Evolutionary conservation across 1,284 basidiomycete genomes (phyloP).

Genomic region (Ganoderma boninense): DNA sequence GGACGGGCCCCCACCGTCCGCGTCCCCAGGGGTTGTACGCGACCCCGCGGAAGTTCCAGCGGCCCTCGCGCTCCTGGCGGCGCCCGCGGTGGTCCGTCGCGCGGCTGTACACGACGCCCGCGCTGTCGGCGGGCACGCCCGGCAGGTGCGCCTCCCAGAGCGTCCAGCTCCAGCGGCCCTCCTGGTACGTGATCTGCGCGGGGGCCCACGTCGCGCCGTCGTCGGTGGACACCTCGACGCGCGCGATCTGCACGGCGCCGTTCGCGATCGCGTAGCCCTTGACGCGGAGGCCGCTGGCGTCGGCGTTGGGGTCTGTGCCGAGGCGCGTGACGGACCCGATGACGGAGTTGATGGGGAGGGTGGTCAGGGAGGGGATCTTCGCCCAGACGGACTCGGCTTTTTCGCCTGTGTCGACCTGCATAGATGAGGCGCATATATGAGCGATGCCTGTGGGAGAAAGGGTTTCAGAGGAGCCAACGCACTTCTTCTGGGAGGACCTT

Average conservation of each 20-base stretch:
- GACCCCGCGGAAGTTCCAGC: conserved; percentile 69
- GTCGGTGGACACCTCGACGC: conserved; percentile 62
- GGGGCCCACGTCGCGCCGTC: conserved; percentile 59
- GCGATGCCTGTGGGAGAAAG: not conserved
- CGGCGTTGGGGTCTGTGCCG: conserved; percentile 30
- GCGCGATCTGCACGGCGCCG: conserved; percentile 51
- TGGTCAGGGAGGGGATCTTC: conserved; percentile 66
- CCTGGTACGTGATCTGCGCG: conserved; percentile 64
- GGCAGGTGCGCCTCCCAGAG: conserved; percentile 62
- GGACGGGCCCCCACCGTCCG: conserved; percentile 27
- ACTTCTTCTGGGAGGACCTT: conserved; percentile 69
- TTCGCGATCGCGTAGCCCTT: conserved; percentile 69
- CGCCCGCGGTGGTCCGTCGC: conserved; percentile 54
- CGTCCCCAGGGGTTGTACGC: conserved; percentile 49
- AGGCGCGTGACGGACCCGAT: conserved; percentile 50
- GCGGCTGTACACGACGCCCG: conserved; percentile 45
- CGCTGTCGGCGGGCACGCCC: conserved; percentile 31
- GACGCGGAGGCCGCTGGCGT: conserved; percentile 45
- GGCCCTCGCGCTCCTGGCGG: conserved; percentile 54
- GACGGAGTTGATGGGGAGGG: conserved; percentile 69
- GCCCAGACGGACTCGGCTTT: conserved; percentile 51
- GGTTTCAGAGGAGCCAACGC: conserved; percentile 21
- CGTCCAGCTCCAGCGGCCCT: conserved; percentile 75
- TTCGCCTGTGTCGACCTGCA: conserved; percentile 44
- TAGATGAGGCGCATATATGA: not conserved